Conservation (phyloP, 192 early-diverging fungal species). For the Backusella liffmaniae region DNA sequence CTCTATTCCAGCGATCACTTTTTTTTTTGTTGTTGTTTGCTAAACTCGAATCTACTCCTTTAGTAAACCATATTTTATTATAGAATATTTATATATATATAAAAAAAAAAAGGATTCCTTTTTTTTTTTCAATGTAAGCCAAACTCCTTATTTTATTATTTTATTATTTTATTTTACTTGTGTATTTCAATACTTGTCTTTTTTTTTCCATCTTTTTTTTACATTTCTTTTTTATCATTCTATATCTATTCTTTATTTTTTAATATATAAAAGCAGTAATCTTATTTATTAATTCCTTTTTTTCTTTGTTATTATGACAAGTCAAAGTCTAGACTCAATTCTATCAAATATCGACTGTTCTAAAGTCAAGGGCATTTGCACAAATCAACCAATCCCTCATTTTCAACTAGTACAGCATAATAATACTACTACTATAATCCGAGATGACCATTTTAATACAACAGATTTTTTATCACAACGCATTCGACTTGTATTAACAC, state of each 20-base stretch:
- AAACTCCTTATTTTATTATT: neutral
- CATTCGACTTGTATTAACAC: neutral
- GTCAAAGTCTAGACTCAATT: neutral
- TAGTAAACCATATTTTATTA: too few species aligned
- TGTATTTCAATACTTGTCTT: neutral
- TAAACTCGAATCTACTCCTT: too few species aligned
- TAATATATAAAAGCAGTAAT: neutral
- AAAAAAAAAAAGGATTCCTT: neutral
- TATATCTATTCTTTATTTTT: neutral
- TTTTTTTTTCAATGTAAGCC: neutral
- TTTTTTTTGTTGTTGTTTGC: neutral
- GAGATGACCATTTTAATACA: constrained; percentile 5
- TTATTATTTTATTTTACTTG: neutral
- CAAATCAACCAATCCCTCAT: neutral
- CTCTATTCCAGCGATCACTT: neutral
- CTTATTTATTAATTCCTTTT: neutral
- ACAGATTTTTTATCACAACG: neutral
- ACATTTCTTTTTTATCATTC: neutral
- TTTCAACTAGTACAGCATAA: neutral
- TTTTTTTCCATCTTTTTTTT: neutral
- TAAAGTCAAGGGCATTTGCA: neutral
- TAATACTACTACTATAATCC: neutral
- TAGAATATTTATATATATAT: too few species aligned
- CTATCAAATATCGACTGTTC: constrained; percentile 1
- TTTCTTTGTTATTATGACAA: neutral